These are phyloP conservation scores for Cyberlindnera suaveolens DNA, from an alignment of 805 yeast species.

Conservation along the genomic window DNA sequence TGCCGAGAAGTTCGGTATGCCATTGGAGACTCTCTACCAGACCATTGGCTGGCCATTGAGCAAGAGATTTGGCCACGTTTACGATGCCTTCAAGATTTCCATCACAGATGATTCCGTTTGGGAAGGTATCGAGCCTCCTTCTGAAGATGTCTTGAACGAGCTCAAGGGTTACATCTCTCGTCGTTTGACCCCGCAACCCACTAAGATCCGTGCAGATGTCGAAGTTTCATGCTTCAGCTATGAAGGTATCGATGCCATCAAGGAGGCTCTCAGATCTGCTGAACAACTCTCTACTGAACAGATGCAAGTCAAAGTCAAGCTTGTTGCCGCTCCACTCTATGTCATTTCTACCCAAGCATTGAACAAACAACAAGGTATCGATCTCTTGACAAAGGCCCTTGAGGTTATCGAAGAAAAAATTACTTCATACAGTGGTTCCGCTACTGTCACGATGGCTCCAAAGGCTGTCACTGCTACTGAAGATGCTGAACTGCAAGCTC, in stretches of 20 bases:
- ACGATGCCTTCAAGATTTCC: slow-evolving; percentile 94
- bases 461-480: slow-evolving; percentile 98
- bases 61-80: slow-evolving; percentile 92
- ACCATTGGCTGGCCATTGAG: slow-evolving; percentile 97
- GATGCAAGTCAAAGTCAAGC: slow-evolving; percentile 84
- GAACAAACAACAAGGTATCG: slow-evolving; percentile 86
- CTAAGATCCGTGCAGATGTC: slow-evolving; percentile 96
- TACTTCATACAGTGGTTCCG: slow-evolving; percentile 70
- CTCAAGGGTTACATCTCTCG: slow-evolving; percentile 81
- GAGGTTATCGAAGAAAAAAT: slow-evolving; percentile 67
- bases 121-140: slow-evolving; percentile 69
- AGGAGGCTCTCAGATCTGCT: slow-evolving; percentile 80
- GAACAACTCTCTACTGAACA: slow-evolving; percentile 79
- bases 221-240: slow-evolving; percentile 96
- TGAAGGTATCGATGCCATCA: slow-evolving; percentile 97
- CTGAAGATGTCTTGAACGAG: slow-evolving; percentile 72
- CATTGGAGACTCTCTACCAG: slow-evolving; percentile 81
- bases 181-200: slow-evolving; percentile 96
- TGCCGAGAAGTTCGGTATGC: slow-evolving; percentile 89
- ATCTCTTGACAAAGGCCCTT: slow-evolving; percentile 71
- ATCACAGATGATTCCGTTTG: slow-evolving; percentile 85
- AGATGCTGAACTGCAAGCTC: slow-evolving; percentile 94
- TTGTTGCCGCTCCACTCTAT: slow-evolving; percentile 96
- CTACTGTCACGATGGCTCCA: slow-evolving; percentile 95
- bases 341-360: slow-evolving; percentile 89